Evolutionary conservation across 2,329 filamentous ascomycete genomes (phyloP), one percentile per base, ranked within the genome.

Genomic region (Fusarium luffae): DNA sequence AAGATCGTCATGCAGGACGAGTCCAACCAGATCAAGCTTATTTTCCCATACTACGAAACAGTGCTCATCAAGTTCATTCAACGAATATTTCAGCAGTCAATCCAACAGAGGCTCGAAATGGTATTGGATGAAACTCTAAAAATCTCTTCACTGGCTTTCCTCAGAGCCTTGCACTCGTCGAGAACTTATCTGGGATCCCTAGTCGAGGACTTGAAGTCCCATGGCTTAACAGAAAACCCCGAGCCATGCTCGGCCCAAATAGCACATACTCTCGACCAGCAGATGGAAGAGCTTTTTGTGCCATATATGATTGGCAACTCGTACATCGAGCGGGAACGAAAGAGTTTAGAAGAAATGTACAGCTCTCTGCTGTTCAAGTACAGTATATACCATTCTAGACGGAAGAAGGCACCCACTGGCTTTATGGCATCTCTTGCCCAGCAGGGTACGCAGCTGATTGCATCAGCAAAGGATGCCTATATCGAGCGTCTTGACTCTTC

Each of bases 1-100:
- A 93, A 92, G 79, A 91, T 98, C 47, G 93, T 98, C 47, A 94
- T 98, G 80, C 95, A 98, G 78, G 95, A 98, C 76, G 96, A 99
- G 77, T 98, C 95, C 12, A 93, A 93, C 71, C 97, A 98, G 78
- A 98, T 99, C 79, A 97, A 96, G 79, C 89, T 94, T 54, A 95
- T 96, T 0, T 99, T 99, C 76, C 96, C 96, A 1, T 98, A 94
- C 79, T 95, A 97, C 73, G 96, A 99, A 74, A 94, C 95, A 63
- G 96, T 99, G 2, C 83, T 99, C 52, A 90, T 90, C 69, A 95
- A 95, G 74, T 99, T 99, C 75, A 86, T 99, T 54, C 96, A 99
- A 80, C 88, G 96, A 71, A 92, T 99, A 13, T 99, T 99, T 76
- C 96, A 99, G 77, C 96, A 99, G 80, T 98, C 95, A 3, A 94